Evolutionary conservation across 2,329 filamentous ascomycete species (phyloP).

Genomic region (Aaosphaeria pasadenensis): DNA sequence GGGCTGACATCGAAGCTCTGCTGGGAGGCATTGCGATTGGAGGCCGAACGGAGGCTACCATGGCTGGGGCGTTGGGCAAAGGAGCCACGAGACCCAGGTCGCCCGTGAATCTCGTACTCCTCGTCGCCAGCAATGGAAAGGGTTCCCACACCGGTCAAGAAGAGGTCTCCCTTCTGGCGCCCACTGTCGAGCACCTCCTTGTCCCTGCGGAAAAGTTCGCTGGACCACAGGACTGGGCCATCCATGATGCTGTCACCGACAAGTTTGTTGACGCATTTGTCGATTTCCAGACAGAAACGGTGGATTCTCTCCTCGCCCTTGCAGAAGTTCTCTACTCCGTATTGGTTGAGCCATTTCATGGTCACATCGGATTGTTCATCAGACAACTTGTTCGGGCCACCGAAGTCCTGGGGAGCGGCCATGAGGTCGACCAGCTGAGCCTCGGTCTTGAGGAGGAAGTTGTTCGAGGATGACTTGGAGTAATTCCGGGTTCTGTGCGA

Average conservation of each 20-base stretch:
- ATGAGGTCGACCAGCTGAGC: slow-evolving; percentile 84
- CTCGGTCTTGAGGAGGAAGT: slow-evolving; percentile 75
- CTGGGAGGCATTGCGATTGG: slow-evolving; percentile 64
- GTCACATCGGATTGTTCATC: slow-evolving; percentile 91
- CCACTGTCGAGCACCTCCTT: slow-evolving; percentile 58
- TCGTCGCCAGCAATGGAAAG: slow-evolving; percentile 50
- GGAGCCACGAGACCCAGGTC: slow-evolving; percentile 40
- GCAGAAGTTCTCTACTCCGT: slow-evolving; percentile 88
- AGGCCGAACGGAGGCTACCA: slow-evolving; percentile 57
- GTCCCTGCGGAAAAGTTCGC: slow-evolving; percentile 80
- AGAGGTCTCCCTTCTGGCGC: slow-evolving; percentile 48
- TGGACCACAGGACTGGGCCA: slow-evolving; percentile 87
- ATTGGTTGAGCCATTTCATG: slow-evolving; percentile 74
- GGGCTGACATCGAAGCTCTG: slow-evolving; percentile 69
- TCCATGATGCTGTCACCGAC: slow-evolving; percentile 82
- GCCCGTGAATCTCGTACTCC: slow-evolving; percentile 40
- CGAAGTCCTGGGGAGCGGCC: slow-evolving; percentile 77
- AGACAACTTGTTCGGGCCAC: slow-evolving; percentile 88
- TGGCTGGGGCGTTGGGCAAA: slow-evolving; percentile 52
- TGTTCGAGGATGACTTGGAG: slow-evolving; percentile 46
- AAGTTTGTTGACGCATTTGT: slow-evolving; percentile 79
- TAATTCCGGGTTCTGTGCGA: slow-evolving; percentile 42
- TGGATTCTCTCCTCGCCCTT: slow-evolving; percentile 93
- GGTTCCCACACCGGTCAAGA: slow-evolving; percentile 45
- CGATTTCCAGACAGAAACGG: slow-evolving; percentile 86